Conservation (phyloP, 208 protist species). For the Leishmania lainsoni region DNA sequence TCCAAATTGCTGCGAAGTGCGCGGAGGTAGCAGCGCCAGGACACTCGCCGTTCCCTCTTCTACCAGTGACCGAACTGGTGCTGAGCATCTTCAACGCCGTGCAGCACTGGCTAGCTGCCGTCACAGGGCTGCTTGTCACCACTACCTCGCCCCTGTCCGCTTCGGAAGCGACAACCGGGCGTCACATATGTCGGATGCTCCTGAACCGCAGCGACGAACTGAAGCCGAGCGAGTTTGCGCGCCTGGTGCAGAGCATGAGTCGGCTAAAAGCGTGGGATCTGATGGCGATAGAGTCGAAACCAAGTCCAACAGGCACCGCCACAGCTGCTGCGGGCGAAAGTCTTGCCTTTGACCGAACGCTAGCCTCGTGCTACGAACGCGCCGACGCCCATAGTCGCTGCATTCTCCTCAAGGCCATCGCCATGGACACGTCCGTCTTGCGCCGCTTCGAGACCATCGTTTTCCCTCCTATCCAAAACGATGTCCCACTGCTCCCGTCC, state of each 20-base stretch:
- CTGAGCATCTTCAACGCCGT: constrained; percentile 16
- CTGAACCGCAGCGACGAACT: constrained; percentile 35
- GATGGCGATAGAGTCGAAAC: not conserved
- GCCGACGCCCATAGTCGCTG: constrained; percentile 86
- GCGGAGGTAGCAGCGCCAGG: not conserved
- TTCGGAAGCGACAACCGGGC: constrained; percentile 8
- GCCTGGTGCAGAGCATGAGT: constrained; percentile 62
- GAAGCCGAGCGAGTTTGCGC: constrained; percentile 66
- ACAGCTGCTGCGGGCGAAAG: not conserved
- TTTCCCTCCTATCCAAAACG: constrained; percentile 43
- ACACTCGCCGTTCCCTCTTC: not conserved
- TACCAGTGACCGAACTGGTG: constrained; percentile 14
- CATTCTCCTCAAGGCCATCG: constrained; percentile 72
- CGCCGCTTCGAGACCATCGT: constrained; percentile 49
- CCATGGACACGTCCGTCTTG: constrained; percentile 44
- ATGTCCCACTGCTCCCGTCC: constrained; percentile 57
- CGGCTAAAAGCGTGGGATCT: constrained; percentile 44
- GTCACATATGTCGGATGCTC: constrained; percentile 33
- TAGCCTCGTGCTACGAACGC: constrained; percentile 34
- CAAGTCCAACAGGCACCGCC: not conserved
- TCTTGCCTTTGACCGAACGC: constrained; percentile 1
- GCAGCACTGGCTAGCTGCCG: constrained; percentile 17
- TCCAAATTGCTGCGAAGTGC: constrained; percentile 3
- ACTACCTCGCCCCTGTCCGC: not conserved
- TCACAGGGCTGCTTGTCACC: constrained; percentile 8